These are phyloP conservation scores for Lyophyllum semitale DNA, from an alignment of 768 basidiomycete genomes.

Conservation along the genomic window DNA sequence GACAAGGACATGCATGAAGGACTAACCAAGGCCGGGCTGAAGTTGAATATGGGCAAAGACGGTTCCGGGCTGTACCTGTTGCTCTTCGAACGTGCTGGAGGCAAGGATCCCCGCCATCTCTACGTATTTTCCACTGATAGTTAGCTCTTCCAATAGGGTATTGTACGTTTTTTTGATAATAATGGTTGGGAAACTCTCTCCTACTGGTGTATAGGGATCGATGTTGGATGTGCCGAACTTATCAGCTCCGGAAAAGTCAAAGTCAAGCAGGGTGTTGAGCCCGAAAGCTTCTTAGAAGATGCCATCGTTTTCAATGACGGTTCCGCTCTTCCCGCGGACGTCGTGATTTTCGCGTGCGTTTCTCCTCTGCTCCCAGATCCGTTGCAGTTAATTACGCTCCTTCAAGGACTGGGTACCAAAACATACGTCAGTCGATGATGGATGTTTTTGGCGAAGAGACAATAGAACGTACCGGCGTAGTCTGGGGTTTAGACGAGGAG, in stretches of 20 bases:
- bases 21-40: conserved; percentile 36
- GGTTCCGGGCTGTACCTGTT: conserved; percentile 30
- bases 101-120: conserved; percentile 18
- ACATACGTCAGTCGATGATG: conserved; percentile 29
- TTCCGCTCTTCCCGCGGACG: conserved; percentile 39
- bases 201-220: conserved; percentile 28
- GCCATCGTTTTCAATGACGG: conserved; percentile 41
- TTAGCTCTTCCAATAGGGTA: conserved; percentile 2
- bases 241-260: conserved; percentile 58
- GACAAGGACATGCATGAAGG: conserved; percentile 36
- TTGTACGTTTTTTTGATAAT: conserved; percentile 3
- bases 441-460: conserved; percentile 36
- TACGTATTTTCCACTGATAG: not conserved
- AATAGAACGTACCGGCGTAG: conserved; percentile 26
- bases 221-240: conserved; percentile 52
- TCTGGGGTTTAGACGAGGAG: conserved; percentile 45
- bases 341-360: conserved; percentile 46
- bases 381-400: not conserved
- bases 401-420: conserved; percentile 28
- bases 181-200: not conserved
- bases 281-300: conserved; percentile 34
- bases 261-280: conserved; percentile 53
- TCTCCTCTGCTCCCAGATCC: not conserved
- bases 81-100: conserved; percentile 31
- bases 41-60: conserved; percentile 34